Base-by-base conservation (phyloP, 768 basidiomycete species). In the Pleurotus citrinopileatus region DNA sequence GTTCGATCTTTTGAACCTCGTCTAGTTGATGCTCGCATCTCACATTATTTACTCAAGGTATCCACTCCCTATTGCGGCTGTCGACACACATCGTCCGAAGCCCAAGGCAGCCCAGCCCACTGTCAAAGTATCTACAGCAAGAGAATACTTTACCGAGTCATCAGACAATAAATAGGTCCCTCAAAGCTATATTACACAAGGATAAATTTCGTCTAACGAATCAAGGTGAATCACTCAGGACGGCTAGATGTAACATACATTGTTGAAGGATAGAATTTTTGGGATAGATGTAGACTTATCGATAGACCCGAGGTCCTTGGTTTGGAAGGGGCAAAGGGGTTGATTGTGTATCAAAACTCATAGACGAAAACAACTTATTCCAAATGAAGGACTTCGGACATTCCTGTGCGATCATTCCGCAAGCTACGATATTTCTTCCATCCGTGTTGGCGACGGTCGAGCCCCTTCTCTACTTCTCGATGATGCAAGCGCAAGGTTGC, bases 51-150 rank as follows among this genome's bases (percentile, higher is more conserved):
- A 58, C 32, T 57, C 26, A 28, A 93, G 91, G 47, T 98, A 94
- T 67, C 78, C 89, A 1, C 73, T 98, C 2, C 94, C 94, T 8
- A 98, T 98, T 62, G 78, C 77, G 22, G 96, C 96, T 1, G 96
- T 98, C 23, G 91, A 98, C 69, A 98, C 95, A 1, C 94, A 96
- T 67, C 84, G 95, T 40, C 77, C 80, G 19, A 82, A 82, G 59
- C 81, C 81, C 27, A 78, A 75, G 56, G 66, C 66, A n/a, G 57
- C 67, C 20, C 58, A 70, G n/a, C 69, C 68, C 4, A 57, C 59
- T 0, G 67, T 70, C 15, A 66, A 71, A 34, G 19, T 34, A 32
- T 37, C 55, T 10, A 45, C 66, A 4, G 71, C 70, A n/a, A 64
- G 81, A 56, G 63, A 79, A 57, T 82, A 81, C 57, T 81, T 68